These are phyloP conservation scores for Mortierella antarctica DNA, from an alignment of 192 early-diverging fungal species.

Conservation along the genomic window DNA sequence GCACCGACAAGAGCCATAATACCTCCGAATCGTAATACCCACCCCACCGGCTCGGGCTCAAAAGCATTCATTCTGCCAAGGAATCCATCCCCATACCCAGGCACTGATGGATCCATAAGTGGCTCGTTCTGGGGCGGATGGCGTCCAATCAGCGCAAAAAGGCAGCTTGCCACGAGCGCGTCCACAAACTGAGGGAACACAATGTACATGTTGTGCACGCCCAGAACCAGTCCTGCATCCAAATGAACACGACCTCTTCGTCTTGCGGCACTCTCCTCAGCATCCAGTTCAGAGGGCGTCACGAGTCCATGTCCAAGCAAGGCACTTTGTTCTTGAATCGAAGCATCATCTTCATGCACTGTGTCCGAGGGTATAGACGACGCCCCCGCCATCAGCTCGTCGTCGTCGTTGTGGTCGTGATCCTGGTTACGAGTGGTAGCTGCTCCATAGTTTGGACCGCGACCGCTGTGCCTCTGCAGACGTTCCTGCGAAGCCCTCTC, in stretches of 20 bases:
- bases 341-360: conserved; percentile 4
- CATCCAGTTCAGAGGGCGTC: conserved; percentile 6
- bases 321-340: background rate
- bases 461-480: too few relatives aligned
- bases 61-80: background rate
- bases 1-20: conserved; percentile 75
- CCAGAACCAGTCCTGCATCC: conserved; percentile 81
- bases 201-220: conserved; percentile 96
- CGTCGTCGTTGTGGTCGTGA: background rate
- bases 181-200: conserved; percentile 93
- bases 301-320: background rate
- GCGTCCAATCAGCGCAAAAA: conserved; percentile 70
- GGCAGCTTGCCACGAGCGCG: conserved; percentile 73
- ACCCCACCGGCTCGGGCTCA: conserved; percentile 64
- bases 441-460: too few relatives aligned
- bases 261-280: background rate
- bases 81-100: background rate
- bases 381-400: background rate
- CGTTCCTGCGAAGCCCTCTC: background rate
- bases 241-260: background rate
- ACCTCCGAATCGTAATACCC: conserved; percentile 78
- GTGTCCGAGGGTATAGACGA: background rate
- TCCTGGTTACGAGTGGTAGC: too few relatives aligned
- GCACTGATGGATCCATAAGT: conserved; percentile 14
- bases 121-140: conserved; percentile 44